Percentiles rank a stretch among this genome's conserved stretches.
phyloP scores from a whole-genome alignment of 768 basidiomycete species.

The Amanita subjunquillea region DNA sequence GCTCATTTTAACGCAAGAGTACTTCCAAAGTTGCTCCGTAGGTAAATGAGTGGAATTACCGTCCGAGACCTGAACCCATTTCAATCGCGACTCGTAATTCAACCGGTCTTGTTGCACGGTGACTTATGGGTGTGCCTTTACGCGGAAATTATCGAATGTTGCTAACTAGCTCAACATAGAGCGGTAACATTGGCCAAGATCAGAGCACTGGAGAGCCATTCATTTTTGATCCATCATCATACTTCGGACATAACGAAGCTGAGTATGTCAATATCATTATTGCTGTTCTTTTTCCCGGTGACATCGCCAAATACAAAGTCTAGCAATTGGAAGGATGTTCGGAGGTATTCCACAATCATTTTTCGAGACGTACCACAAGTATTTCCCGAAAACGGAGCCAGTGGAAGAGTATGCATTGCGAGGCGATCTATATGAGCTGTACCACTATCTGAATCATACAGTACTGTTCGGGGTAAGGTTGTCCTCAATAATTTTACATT shows the following conservation, averaged over 20 bases:
- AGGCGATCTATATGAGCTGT: conserved; percentile 64
- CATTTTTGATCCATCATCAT: conserved; percentile 72
- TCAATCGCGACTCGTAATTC: conserved; percentile 37
- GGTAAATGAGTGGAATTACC: neutral
- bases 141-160: neutral
- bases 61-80: neutral
- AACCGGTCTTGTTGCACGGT: conserved; percentile 68
- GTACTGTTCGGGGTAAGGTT: conserved; percentile 63
- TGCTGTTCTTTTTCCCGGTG: neutral
- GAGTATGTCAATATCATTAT: conserved; percentile 42
- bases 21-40: conserved; percentile 60
- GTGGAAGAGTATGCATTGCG: conserved; percentile 54
- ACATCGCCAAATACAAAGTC: conserved; percentile 23
- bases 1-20: conserved; percentile 31
- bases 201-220: conserved; percentile 42
- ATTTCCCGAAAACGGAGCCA: conserved; percentile 56
- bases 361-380: conserved; percentile 52
- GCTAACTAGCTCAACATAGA: conserved; percentile 26
- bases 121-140: conserved; percentile 59
- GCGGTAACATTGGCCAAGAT: conserved; percentile 64
- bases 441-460: conserved; percentile 78
- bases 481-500: conserved; percentile 5
- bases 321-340: conserved; percentile 73
- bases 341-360: conserved; percentile 62
- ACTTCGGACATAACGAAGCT: conserved; percentile 73